Conservation (phyloP, 495 filamentous ascomycete species). For the Aspergillus baeticus region DNA sequence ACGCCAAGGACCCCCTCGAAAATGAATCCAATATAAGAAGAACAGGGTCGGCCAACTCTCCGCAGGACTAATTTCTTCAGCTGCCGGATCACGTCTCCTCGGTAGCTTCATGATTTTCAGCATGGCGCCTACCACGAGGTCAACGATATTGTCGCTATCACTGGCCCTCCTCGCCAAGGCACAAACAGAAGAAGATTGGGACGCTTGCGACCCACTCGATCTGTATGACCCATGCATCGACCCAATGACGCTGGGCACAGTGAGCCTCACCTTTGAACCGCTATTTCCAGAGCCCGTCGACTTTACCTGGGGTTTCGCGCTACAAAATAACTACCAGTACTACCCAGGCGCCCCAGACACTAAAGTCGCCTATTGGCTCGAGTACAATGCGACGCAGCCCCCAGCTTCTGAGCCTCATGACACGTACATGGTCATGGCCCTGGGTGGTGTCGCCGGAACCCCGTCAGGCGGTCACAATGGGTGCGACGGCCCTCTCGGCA, state of each 20-base stretch:
- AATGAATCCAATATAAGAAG: no score
- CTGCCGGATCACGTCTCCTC: no score
- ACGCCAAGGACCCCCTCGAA: no score
- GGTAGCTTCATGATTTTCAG: no score
- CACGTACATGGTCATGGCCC: neutral
- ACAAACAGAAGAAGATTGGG: no score
- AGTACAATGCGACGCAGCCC: neutral
- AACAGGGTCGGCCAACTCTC: no score
- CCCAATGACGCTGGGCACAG: neutral
- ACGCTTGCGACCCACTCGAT: neutral
- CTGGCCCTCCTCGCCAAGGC: no score
- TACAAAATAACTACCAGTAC: neutral
- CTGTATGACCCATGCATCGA: neutral
- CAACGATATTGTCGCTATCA: no score
- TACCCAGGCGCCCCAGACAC: neutral
- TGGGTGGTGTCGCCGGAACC: neutral
- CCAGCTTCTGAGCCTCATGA: neutral
- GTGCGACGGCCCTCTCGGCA: neutral
- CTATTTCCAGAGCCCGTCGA: neutral
- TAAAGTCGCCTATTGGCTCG: slow-evolving; percentile 6
- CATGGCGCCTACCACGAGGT: no score
- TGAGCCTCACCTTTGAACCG: neutral
- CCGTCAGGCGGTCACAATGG: neutral
- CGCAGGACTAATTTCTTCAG: no score
- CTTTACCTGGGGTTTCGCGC: neutral